Evolutionary conservation across 1,284 basidiomycete species (phyloP).

Genomic region (Singerocomus inundabilis): DNA sequence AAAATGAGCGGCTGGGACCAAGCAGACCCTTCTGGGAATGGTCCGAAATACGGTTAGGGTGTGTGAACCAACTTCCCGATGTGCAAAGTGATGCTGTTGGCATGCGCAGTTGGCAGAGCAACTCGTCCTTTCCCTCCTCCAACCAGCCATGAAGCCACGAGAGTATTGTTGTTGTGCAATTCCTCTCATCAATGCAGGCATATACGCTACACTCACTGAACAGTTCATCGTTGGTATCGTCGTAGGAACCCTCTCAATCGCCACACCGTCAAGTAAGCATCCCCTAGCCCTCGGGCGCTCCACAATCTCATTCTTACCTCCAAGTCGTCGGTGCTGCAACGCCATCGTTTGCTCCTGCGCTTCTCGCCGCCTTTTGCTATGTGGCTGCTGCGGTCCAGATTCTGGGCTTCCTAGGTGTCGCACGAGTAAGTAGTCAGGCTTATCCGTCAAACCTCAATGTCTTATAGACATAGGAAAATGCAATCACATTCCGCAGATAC

Average conservation of each 20-base stretch:
- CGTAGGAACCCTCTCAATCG: conserved; percentile 76
- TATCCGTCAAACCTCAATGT: not conserved
- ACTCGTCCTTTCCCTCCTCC: not conserved
- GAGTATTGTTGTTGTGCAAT: conserved; percentile 84
- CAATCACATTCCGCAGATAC: conserved; percentile 74
- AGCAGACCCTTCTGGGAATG: conserved; percentile 1
- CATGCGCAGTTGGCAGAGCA: not conserved
- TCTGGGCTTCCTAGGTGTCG: conserved; percentile 81
- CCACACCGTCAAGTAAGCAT: conserved; percentile 72
- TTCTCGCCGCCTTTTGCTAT: conserved; percentile 77
- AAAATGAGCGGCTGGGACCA: conserved; percentile 1
- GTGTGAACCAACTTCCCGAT: conserved; percentile 24
- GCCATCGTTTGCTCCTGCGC: conserved; percentile 68
- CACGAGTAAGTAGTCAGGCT: conserved; percentile 49
- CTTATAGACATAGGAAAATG: conserved; percentile 61
- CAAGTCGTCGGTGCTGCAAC: conserved; percentile 83
- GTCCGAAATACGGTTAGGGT: conserved; percentile 5
- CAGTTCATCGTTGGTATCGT: conserved; percentile 70
- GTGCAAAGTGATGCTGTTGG: not conserved
- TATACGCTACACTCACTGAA: conserved; percentile 77
- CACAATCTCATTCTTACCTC: conserved; percentile 7
- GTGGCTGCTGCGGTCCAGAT: conserved; percentile 70
- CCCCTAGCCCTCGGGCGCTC: not conserved
- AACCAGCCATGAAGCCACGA: conserved; percentile 53
- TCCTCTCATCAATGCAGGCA: conserved; percentile 82